Evolutionary conservation across 2,329 filamentous ascomycete species (phyloP).

Genomic region (Ophiostoma australiae): DNA sequence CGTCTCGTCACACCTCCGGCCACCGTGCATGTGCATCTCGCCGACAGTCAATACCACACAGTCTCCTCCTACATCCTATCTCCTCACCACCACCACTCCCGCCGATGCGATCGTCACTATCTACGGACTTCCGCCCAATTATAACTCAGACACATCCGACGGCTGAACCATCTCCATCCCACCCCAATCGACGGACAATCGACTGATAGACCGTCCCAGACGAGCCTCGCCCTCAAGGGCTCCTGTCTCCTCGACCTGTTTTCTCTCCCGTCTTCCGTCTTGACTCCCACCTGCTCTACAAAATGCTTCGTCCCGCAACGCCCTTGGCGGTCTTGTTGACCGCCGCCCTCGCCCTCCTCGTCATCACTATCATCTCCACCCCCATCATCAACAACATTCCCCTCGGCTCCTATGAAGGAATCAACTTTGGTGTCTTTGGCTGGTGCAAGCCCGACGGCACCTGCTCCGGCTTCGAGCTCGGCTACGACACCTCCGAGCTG

Average conservation of each 20-base stretch:
- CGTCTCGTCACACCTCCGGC: slow-evolving; percentile 15
- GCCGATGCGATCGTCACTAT: slow-evolving; percentile 12
- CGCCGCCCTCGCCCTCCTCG: slow-evolving; percentile 74
- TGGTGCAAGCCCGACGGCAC: slow-evolving; percentile 60
- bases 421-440: slow-evolving; percentile 89
- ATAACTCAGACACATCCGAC: background rate
- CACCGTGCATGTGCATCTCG: slow-evolving; percentile 20
- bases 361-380: slow-evolving; percentile 85
- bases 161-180: background rate
- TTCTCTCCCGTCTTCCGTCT: background rate
- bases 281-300: slow-evolving; percentile 32
- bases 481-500: slow-evolving; percentile 62
- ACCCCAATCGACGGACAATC: background rate
- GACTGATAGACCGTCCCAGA: background rate
- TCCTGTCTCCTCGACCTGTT: background rate
- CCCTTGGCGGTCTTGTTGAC: slow-evolving; percentile 83
- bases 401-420: slow-evolving; percentile 68
- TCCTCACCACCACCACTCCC: background rate
- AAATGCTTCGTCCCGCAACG: slow-evolving; percentile 86
- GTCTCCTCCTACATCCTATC: background rate
- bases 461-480: slow-evolving; percentile 73
- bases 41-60: slow-evolving; percentile 5
- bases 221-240: background rate
- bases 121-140: slow-evolving; percentile 2
- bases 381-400: slow-evolving; percentile 83